phyloP scores from a whole-genome alignment of 495 filamentous ascomycete genomes.

The Sordaria brevicollis region DNA sequence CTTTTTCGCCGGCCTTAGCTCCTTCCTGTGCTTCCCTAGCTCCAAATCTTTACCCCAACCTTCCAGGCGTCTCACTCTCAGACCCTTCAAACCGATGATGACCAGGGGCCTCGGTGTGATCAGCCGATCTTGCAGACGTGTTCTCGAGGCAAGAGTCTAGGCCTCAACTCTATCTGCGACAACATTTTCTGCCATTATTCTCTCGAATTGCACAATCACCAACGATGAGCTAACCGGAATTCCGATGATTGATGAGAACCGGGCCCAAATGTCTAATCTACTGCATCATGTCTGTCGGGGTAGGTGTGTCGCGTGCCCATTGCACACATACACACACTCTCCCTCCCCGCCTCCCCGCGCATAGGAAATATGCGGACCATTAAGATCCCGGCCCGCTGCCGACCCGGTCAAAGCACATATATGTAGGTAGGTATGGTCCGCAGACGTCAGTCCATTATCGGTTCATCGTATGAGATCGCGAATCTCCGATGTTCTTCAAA shows the following conservation, averaged over 20 bases:
- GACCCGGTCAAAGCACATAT: constrained; percentile 17
- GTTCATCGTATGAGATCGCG: neutral
- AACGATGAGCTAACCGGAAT: neutral
- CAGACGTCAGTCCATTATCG: neutral
- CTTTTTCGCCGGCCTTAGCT: constrained; percentile 33
- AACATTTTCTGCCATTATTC: neutral
- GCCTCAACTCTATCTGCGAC: neutral
- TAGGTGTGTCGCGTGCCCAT: neutral
- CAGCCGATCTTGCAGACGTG: neutral
- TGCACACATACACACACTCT: neutral
- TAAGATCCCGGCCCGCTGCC: neutral
- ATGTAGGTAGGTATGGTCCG: too few species aligned
- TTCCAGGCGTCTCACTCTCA: neutral
- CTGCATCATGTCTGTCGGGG: neutral
- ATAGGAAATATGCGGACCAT: neutral
- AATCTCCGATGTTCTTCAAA: neutral
- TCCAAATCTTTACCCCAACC: neutral
- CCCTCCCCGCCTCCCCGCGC: neutral
- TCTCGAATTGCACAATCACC: neutral
- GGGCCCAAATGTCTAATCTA: neutral
- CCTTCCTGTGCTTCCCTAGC: constrained; percentile 54
- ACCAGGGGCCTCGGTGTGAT: neutral
- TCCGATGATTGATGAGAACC: neutral
- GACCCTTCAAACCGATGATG: neutral
- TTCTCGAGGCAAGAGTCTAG: neutral